Evolutionary conservation across 768 basidiomycete species (phyloP), one percentile per base, ranked within the genome.

Genomic region (Phlegmacium glaucopus): DNA sequence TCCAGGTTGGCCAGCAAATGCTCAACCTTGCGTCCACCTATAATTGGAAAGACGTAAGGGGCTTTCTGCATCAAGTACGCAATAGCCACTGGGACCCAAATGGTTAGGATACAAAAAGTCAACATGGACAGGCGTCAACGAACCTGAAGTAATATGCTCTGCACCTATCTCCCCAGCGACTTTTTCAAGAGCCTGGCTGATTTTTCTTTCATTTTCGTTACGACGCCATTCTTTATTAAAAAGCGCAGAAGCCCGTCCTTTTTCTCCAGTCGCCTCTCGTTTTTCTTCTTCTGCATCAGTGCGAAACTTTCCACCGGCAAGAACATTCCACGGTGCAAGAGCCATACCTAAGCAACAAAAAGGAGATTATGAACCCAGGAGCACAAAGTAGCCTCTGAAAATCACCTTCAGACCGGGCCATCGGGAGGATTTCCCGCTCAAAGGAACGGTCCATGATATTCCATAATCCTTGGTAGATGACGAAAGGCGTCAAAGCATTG

Each of bases 21-120:
- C 56, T 76, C 74, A n/a, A 76, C 63, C 51, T 78, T 80, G 39
- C 75, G 66, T 4, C 75, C 73, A 9, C 76, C 76, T 18, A 77
- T 57, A 37, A 22, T 22, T 3, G 22, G 22, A 22, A 22, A 22
- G 22, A 22, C 22, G 22, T 22, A 22, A 3, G 22, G 72, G 10
- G 73, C 64, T 61, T 79, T 81, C 42, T 77, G 75, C 61, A 80
- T 60, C n/a, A 79, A 52, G 48, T 77, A 78, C 9, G 76, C 75
- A 47, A 80, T 71, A 4, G 75, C 75, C 15, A 77, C 76, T 72
- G 35, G 7, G 27, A 22, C 22, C 22, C 2, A 22, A 22, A 3
- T 22, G 22, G 2, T 22, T 22, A 22, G 22, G 3, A 5, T 22
- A 22, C 3, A 22, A 22, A 22, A 22, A 22, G 22, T 22, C 22